Conservation (phyloP, 345 rosid species). For the Fremontodendron californicum region DNA sequence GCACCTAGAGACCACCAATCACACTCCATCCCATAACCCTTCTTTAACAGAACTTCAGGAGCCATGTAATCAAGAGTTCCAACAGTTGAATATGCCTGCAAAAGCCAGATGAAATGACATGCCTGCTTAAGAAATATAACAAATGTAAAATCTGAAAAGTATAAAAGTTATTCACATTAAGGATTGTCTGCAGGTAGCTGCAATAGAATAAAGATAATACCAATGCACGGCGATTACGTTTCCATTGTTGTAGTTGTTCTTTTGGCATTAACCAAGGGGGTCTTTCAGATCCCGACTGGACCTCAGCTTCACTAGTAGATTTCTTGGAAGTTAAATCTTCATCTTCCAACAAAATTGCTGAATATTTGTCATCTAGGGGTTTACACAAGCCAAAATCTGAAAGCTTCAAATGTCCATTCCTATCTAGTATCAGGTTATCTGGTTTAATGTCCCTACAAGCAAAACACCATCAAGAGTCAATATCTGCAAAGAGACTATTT, state of each 20-base stretch:
- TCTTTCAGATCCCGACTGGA: slow-evolving; percentile 32
- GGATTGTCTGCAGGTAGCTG: neutral
- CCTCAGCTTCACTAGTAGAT: slow-evolving; percentile 38
- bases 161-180: neutral
- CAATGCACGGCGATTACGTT: neutral
- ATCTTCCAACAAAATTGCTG: slow-evolving; percentile 70
- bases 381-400: slow-evolving; percentile 99
- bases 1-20: slow-evolving; percentile 99
- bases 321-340: slow-evolving; percentile 57
- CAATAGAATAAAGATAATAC: slow-evolving; percentile 14
- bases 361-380: slow-evolving; percentile 89
- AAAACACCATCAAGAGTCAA: slow-evolving; percentile 24
- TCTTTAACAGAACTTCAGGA: slow-evolving; percentile 91
- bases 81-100: slow-evolving; percentile 95
- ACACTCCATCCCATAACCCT: slow-evolving; percentile 97
- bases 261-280: slow-evolving; percentile 34
- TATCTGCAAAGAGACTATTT: slow-evolving; percentile 1
- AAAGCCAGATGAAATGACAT: slow-evolving; percentile 17
- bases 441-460: slow-evolving; percentile 88
- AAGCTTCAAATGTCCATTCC: slow-evolving; percentile 94
- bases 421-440: slow-evolving; percentile 89
- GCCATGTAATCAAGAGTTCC: slow-evolving; percentile 99
- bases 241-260: neutral
- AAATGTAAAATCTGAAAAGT: slow-evolving; percentile 2
- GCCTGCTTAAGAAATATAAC: slow-evolving; percentile 5